Evolutionary conservation across 768 basidiomycete species (phyloP), one percentile per base, ranked within the genome.

Genomic region (Trametes meyenii): DNA sequence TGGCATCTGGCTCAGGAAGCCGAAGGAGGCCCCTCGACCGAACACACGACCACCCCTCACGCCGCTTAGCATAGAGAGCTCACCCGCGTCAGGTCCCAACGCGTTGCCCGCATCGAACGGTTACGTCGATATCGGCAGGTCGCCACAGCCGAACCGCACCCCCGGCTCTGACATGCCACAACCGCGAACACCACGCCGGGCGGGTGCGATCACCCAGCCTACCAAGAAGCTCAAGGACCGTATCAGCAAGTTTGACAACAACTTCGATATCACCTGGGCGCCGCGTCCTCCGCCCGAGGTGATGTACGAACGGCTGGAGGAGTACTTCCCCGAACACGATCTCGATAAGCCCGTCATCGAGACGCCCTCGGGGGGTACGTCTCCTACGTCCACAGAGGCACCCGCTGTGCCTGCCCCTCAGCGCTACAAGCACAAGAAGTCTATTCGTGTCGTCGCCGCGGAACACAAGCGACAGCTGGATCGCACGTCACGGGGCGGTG

Each of bases 321-420:
- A 90, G 62, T 98, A 93, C 79, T 99, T 99, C 82, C 96, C 96
- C 0, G 88, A 90, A 65, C 92, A 97, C 71, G 95, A 98, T 70
- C 85, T 98, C 50, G 97, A 98, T 74, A 91, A 94, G 71, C 95
- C 96, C 1, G 89, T 98, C 65, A 91, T 98, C 55, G 96, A 98
- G 67, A 86, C 89, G 35, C 83, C 81, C 42, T 90, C 87, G 3
- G 89, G 92, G 11, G 89, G 89, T 43, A 87, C 88, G 3, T 92
- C 90, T 2, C 91, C 93, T 1, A 90, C 88, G 2, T 73, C 82
- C 23, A 78, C 77, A 10, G 90, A 92, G 24, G 66, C 71, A 33
- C 77, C 81, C 11, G 72, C 77, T 1, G 69, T 74, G 0, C 77
- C 77, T 5, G 76, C 77, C 23, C 72, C 78, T 61, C 72, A 73